Percentiles rank a stretch among this genome's conserved stretches.
Evolutionary conservation across 2,329 filamentous ascomycete species (phyloP).

Genomic region (Alternaria infectoria): DNA sequence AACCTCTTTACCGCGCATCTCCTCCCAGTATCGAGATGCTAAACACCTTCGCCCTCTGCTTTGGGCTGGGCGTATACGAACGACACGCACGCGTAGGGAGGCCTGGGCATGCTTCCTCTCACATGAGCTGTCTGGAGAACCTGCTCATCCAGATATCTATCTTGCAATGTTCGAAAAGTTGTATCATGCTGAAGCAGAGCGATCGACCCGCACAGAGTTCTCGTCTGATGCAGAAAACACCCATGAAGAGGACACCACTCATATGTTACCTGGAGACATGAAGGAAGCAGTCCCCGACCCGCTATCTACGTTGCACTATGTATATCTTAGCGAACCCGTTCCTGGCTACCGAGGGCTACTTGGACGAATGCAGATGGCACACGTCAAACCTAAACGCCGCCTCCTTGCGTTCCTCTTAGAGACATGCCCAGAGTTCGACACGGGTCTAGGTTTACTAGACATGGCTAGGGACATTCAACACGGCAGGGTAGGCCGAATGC

Average conservation of each 20-base stretch:
- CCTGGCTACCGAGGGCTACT: slow-evolving; percentile 67
- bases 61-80: slow-evolving; percentile 65
- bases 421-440: slow-evolving; percentile 33
- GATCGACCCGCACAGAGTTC: slow-evolving; percentile 1
- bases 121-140: slow-evolving; percentile 55
- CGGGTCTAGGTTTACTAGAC: slow-evolving; percentile 27
- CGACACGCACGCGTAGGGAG: slow-evolving; percentile 67
- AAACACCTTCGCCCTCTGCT: slow-evolving; percentile 38
- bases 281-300: slow-evolving; percentile 62
- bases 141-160: slow-evolving; percentile 54
- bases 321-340: slow-evolving; percentile 66
- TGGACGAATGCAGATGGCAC: slow-evolving; percentile 60
- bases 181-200: slow-evolving; percentile 40
- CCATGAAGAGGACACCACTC: slow-evolving; percentile 1
- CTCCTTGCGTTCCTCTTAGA: slow-evolving; percentile 64
- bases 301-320: slow-evolving; percentile 68
- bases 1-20: slow-evolving; percentile 44
- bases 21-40: slow-evolving; percentile 6
- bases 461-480: slow-evolving; percentile 20
- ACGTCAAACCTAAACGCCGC: slow-evolving; percentile 56
- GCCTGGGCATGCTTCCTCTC: slow-evolving; percentile 70
- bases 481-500: slow-evolving; percentile 29
- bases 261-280: slow-evolving; percentile 65
- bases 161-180: slow-evolving; percentile 65
- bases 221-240: slow-evolving; percentile 7